Conservation (phyloP, 2,329 filamentous ascomycete genomes). For the Coniochaeta prunicola region DNA sequence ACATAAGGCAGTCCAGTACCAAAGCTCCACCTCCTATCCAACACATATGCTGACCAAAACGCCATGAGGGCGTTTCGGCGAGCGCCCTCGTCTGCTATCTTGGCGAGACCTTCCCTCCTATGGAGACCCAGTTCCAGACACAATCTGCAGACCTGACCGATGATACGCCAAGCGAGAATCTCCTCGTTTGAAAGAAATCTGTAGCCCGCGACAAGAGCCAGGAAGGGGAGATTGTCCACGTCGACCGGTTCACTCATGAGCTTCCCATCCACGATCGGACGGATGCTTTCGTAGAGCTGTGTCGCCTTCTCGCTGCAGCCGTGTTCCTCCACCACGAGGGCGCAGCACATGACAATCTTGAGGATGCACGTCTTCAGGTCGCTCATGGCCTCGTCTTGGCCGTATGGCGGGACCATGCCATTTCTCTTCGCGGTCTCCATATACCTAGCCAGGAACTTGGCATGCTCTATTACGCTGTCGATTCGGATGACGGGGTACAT, state of each 20-base stretch:
- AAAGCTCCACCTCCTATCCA: constrained; percentile 84
- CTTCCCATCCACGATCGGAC: constrained; percentile 60
- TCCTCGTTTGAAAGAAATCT: constrained; percentile 85
- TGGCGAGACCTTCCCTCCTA: constrained; percentile 63
- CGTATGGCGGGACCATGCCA: constrained; percentile 20
- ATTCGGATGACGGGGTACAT: constrained; percentile 88
- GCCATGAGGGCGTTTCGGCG: constrained; percentile 61
- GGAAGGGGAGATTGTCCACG: constrained; percentile 39
- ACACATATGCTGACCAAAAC: constrained; percentile 81
- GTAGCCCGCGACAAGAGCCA: constrained; percentile 54
- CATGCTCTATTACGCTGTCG: constrained; percentile 61
- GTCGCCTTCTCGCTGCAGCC: constrained; percentile 70
- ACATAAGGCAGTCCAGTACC: constrained; percentile 84
- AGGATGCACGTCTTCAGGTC: constrained; percentile 58
- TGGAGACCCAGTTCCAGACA: constrained; percentile 81
- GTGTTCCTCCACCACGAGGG: constrained; percentile 68
- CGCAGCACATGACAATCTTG: constrained; percentile 77
- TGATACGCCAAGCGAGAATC: constrained; percentile 76
- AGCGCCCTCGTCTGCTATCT: constrained; percentile 62
- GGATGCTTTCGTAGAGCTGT: constrained; percentile 69
- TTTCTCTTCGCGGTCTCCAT: constrained; percentile 48
- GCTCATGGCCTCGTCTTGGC: constrained; percentile 30
- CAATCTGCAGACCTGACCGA: constrained; percentile 73
- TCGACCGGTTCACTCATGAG: constrained; percentile 47
- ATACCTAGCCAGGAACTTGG: constrained; percentile 62